Base-by-base conservation (phyloP, 176 grass and related monocot species). In the Zizania latifolia region DNA sequence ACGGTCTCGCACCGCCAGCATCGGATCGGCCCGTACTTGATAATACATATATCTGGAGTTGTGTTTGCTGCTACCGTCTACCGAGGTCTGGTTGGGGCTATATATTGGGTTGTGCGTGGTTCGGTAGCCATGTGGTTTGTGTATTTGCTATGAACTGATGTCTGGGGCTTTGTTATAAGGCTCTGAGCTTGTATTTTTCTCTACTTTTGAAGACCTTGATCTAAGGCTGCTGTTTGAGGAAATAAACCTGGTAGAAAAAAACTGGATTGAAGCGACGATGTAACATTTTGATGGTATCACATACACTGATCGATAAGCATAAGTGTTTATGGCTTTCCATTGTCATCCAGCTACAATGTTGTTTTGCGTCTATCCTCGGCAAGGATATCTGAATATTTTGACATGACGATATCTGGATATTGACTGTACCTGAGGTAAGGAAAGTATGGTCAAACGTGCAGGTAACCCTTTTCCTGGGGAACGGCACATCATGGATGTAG, bases 41-140 rank as follows among this genome's bases (percentile, higher is more conserved):
- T 88, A 87, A 74, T 81, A 87, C 53, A 75, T 83, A 83, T 88
- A 68, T 69, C 75, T 83, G 75, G 80, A 79, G 62, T 83, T 79
- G 75, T 83, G 86, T 83, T 62, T 65, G 53, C 85, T 74, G 74
- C 74, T 61, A 88, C 68, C 27, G 69, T 43, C 46, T 21, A 19
- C 46, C 44, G 80, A 37, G 75, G 72, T 75, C 74, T 70, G 62
- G 76, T 84, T 58, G 64, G 68, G 27, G 33, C 62, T 73, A 78
- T 87, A 66, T 83, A 72, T 74, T 59, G 51, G 68, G 61, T 79
- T 83, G 61, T 88, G 51, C 60, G 29, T 63, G 57, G 28, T 81
- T 76, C 82, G 48, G 72, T 71, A 81, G 78, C 62, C 2, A 68
- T 30, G 75, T 79, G 61, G 69, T 69, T 70, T 88, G 69, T 88